phyloP scores from a whole-genome alignment of 768 basidiomycete species.

The Omphalotus guepiniiformis region DNA sequence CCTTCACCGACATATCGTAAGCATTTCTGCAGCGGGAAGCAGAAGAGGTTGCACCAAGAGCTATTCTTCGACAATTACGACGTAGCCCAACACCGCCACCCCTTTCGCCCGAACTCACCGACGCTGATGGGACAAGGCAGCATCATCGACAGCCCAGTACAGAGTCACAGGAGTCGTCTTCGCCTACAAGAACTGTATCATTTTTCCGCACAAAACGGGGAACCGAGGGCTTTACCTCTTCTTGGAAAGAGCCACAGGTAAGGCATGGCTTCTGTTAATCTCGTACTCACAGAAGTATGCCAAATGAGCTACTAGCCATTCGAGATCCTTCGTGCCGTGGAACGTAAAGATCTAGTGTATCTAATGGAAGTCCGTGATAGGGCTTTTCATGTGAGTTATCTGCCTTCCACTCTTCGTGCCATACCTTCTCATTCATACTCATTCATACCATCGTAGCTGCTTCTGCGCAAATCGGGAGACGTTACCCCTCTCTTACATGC shows the following conservation, averaged over 20 bases:
- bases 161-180: constrained; percentile 18
- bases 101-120: constrained; percentile 10
- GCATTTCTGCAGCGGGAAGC: constrained; percentile 76
- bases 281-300: neutral
- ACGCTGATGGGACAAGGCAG: neutral
- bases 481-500: constrained; percentile 90
- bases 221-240: constrained; percentile 5
- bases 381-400: constrained; percentile 65
- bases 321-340: constrained; percentile 80
- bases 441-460: constrained; percentile 39
- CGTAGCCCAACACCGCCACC: constrained; percentile 38
- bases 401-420: neutral
- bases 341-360: constrained; percentile 75
- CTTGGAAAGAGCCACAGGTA: constrained; percentile 56
- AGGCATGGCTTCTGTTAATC: constrained; percentile 8
- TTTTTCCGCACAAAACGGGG: constrained; percentile 7
- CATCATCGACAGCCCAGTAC: constrained; percentile 13
- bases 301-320: constrained; percentile 48
- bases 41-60: constrained; percentile 48
- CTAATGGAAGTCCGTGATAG: constrained; percentile 81
- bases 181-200: constrained; percentile 13
- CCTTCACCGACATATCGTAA: constrained; percentile 29
- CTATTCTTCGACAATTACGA: constrained; percentile 51
- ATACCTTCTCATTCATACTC: neutral
- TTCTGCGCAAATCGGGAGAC: constrained; percentile 82